Conservation (phyloP, 371 early-diverging fungal genomes). For the Phascolomyces articulosus region DNA sequence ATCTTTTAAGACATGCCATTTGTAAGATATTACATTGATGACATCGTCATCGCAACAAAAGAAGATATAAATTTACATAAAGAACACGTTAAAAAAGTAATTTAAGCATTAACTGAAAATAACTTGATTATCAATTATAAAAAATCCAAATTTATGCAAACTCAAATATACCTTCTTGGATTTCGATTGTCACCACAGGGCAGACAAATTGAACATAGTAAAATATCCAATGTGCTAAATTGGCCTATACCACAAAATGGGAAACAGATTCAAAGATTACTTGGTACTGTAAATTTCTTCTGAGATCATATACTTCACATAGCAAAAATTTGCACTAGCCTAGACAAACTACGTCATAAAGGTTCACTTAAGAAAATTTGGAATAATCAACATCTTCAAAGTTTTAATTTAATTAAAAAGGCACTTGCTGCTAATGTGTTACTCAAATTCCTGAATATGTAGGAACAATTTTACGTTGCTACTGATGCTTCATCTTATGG, state of each 20-base stretch:
- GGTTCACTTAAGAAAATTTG: constrained; percentile 8
- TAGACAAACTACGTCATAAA: constrained; percentile 19
- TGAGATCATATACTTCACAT: constrained; percentile 23
- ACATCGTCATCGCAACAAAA: too few relatives aligned
- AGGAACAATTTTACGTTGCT: too few relatives aligned
- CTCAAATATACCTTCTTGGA: constrained; percentile 13
- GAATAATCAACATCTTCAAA: constrained; percentile 8
- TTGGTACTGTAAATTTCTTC: constrained; percentile 32
- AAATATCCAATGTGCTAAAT: constrained; percentile 17
- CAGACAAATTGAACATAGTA: constrained; percentile 7
- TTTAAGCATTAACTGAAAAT: too few relatives aligned
- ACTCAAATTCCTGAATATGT: too few relatives aligned
- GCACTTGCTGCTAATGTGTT: not conserved
- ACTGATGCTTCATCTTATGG: too few relatives aligned
- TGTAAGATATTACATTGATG: too few relatives aligned
- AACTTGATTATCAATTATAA: constrained; percentile 20
- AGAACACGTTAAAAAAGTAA: too few relatives aligned
- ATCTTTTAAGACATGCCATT: too few relatives aligned
- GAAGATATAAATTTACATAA: too few relatives aligned
- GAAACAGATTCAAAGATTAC: constrained; percentile 20
- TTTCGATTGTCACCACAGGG: constrained; percentile 20
- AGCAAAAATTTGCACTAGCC: constrained; percentile 19
- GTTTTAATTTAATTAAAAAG: constrained; percentile 16
- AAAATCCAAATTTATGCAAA: constrained; percentile 16
- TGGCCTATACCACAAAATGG: constrained; percentile 14